Percentiles rank a stretch among this genome's conserved stretches.
These are phyloP conservation scores for Nothophytophthora sp. DNA, from an alignment of 352 stramenopile species.

Conservation along the genomic window DNA sequence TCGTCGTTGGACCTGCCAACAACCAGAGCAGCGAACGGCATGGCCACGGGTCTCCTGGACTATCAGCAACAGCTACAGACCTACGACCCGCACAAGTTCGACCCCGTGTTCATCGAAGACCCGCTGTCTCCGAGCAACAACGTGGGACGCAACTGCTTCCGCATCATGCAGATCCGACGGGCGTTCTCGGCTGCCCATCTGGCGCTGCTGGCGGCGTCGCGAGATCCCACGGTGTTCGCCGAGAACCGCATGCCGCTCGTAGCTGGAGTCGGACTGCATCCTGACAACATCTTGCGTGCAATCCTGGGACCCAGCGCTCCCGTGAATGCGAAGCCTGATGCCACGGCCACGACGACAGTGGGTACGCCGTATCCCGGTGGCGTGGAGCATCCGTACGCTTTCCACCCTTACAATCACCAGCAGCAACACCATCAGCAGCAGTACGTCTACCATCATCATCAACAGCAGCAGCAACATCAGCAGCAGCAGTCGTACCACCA, in stretches of 20 bases:
- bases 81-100: constrained; percentile 91
- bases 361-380: constrained; percentile 20
- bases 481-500: constrained; percentile 30
- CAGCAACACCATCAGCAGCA: constrained; percentile 31
- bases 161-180: constrained; percentile 90
- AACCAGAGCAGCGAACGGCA: constrained; percentile 27
- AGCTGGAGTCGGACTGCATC: constrained; percentile 69
- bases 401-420: constrained; percentile 31
- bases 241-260: constrained; percentile 62
- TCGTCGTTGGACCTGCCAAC: constrained; percentile 64
- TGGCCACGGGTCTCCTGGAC: constrained; percentile 42
- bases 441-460: constrained; percentile 33
- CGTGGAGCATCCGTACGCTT: constrained; percentile 26
- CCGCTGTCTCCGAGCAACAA: constrained; percentile 94
- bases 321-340: constrained; percentile 54
- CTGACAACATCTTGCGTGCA: constrained; percentile 76
- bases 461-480: constrained; percentile 26
- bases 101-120: constrained; percentile 96
- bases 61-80: constrained; percentile 49
- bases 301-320: constrained; percentile 62
- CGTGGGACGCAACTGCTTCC: constrained; percentile 95
- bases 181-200: constrained; percentile 76
- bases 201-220: constrained; percentile 63
- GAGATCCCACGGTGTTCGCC: constrained; percentile 49
- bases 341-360: constrained; percentile 20